Percentiles rank a stretch among this genome's conserved stretches.
Evolutionary conservation across 2,329 filamentous ascomycete species (phyloP).

Genomic region (Hymenoscyphus scutula): DNA sequence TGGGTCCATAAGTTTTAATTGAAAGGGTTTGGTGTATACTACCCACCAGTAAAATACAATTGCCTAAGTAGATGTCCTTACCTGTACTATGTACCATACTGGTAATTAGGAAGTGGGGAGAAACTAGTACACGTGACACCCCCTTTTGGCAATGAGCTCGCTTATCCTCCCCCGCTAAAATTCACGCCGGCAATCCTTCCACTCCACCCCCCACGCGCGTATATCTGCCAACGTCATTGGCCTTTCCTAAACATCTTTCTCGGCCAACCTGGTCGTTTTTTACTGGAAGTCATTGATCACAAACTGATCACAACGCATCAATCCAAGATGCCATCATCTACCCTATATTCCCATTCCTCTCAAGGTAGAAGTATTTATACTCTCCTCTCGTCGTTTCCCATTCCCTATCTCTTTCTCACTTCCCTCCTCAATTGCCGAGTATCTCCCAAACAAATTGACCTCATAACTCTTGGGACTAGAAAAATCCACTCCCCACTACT

Average conservation of each 20-base stretch:
- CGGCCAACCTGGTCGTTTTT: neutral
- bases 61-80: no score
- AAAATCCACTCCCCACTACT: constrained; percentile 12
- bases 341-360: neutral
- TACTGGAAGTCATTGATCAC: neutral
- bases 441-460: neutral
- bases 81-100: no score
- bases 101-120: no score
- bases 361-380: constrained; percentile 8
- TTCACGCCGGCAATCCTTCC: neutral
- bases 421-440: neutral
- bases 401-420: neutral
- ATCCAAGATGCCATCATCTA: neutral
- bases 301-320: no score
- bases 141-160: no score
- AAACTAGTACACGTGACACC: no score
- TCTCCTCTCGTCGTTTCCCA: neutral
- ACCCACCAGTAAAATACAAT: no score
- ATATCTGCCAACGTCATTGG: neutral
- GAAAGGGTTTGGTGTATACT: no score
- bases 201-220: neutral
- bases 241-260: neutral
- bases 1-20: no score
- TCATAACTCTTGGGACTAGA: neutral
- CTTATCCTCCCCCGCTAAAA: neutral